Conservation (phyloP, 1,139 yeast genomes). For the Saccharomyces hybrid region DNA sequence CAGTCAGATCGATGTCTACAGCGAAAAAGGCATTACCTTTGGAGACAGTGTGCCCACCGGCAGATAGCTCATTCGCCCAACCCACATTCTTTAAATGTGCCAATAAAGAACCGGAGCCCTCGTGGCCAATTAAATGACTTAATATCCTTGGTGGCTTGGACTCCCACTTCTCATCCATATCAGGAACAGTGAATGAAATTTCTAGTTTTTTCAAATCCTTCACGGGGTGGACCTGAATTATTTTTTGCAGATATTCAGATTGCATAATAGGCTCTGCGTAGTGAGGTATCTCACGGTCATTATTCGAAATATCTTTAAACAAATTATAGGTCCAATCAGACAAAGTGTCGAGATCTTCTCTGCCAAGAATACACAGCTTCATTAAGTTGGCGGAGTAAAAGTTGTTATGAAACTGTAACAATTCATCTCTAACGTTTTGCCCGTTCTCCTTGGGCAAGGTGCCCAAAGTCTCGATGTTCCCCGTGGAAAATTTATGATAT, state of each 20-base stretch:
- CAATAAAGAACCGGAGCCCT: slow-evolving; percentile 76
- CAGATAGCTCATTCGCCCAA: slow-evolving; percentile 73
- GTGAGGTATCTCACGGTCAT: slow-evolving; percentile 35
- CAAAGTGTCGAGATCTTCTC: slow-evolving; percentile 66
- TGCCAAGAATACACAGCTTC: slow-evolving; percentile 80
- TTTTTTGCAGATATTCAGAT: slow-evolving; percentile 41
- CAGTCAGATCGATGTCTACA: slow-evolving; percentile 68
- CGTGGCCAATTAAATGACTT: slow-evolving; percentile 86
- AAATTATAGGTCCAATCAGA: slow-evolving; percentile 62
- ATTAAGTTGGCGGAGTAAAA: slow-evolving; percentile 70
- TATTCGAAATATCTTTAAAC: slow-evolving; percentile 58
- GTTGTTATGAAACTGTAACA: too few species aligned
- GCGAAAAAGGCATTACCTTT: slow-evolving; percentile 61
- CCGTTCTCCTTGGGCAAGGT: slow-evolving; percentile 46
- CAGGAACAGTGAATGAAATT: slow-evolving; percentile 67
- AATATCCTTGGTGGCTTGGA: slow-evolving; percentile 62
- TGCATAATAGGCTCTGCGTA: slow-evolving; percentile 42
- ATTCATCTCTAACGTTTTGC: slow-evolving; percentile 56
- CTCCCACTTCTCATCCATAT: slow-evolving; percentile 57
- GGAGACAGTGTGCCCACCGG: slow-evolving; percentile 66
- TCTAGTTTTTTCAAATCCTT: slow-evolving; percentile 67
- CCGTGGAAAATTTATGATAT: slow-evolving; percentile 68
- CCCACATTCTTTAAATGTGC: slow-evolving; percentile 67
- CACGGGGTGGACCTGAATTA: slow-evolving; percentile 70
- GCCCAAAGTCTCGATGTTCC: slow-evolving; percentile 58